A percentile compares a stretch with the other conserved stretches of the same genome.
phyloP scores from a whole-genome alignment of 2,329 filamentous ascomycete species.

The Fusarium agapanthi region DNA sequence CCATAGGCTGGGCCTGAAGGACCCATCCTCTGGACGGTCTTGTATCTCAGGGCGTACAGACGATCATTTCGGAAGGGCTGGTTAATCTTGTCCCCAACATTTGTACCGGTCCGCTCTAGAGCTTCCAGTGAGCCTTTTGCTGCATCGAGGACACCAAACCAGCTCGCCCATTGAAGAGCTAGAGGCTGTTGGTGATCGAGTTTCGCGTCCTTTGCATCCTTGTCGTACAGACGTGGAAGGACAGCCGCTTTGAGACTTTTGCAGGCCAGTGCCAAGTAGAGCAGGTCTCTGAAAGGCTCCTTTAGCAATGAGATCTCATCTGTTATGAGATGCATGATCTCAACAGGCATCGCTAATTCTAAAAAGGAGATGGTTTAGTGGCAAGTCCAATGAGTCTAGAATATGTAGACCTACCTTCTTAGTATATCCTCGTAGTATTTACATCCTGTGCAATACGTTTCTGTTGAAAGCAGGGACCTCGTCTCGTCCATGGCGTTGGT shows the following conservation, averaged over 20 bases:
- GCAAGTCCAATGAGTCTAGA: not conserved
- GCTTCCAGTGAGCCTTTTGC: constrained; percentile 16
- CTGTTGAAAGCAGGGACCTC: not conserved
- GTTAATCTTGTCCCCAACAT: constrained; percentile 8
- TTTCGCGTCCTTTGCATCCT: constrained; percentile 8
- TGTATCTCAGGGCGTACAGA: constrained; percentile 19
- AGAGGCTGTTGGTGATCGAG: constrained; percentile 5
- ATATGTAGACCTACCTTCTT: not conserved
- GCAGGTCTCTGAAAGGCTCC: constrained; percentile 5
- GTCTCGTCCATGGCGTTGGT: not conserved
- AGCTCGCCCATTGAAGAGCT: constrained; percentile 28
- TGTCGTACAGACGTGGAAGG: constrained; percentile 15
- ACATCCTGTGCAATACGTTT: not conserved
- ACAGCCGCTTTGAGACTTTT: not conserved
- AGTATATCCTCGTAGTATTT: not conserved
- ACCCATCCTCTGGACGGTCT: not conserved
- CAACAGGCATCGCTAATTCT: constrained; percentile 16
- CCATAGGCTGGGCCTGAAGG: not conserved
- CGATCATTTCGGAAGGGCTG: constrained; percentile 3
- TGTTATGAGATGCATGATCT: constrained; percentile 18
- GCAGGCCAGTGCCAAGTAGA: constrained; percentile 13
- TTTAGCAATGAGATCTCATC: constrained; percentile 6
- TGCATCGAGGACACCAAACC: constrained; percentile 22
- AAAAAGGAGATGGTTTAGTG: not conserved
- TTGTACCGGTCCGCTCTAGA: not conserved